Base-by-base conservation (phyloP, 106 monocot genomes). In the Gastrodia elata region DNA sequence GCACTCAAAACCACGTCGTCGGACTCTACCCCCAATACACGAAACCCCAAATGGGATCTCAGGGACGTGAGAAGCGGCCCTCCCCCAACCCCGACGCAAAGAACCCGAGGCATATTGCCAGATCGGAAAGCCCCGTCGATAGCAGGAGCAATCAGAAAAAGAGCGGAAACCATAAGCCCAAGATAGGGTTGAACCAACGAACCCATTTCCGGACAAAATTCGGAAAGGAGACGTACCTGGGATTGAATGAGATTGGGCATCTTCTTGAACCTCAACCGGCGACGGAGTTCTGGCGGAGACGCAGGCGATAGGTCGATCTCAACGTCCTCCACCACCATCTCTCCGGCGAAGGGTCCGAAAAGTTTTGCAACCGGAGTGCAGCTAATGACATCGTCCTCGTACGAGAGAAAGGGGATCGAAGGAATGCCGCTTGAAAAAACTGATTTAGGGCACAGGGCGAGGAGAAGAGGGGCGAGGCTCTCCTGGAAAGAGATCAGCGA, bases 311-410 rank as follows among this genome's bases (percentile, higher is more conserved):
- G 44, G 28, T 78, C 83, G 13, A 89, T 18, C 72, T 83, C 86
- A 15, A 88, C 96, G 77, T 97, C 96, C 82, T 97, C 92, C 5
- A 90, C 82, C 22, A 92, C 42, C 82, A 97, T 84, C 68, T 90
- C 90, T 14, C 96, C 92, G 25, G 65, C 86, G 22, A 70, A 70
- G 40, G 82, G 77, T 14, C 92, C 90, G 22, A 49, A 56, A 15
- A 84, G 77, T 15, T 24, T 73, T 67, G 90, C 88, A 46, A 90
- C 77, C 4, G 79, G 79, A 35, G 68, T 28, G 41, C 70, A 74
- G 6, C 86, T 59, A 20, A 84, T 48, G 15, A 90, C 79, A 65
- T 76, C 84, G 32, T 97, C 96, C 22, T 97, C 87, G 75, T 84
- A 97, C 22, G 72, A 71, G 56, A 97, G 79, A 74, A 90, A 86